Conservation (phyloP, 352 stramenopile species). For the Pythium utonaiense region DNA sequence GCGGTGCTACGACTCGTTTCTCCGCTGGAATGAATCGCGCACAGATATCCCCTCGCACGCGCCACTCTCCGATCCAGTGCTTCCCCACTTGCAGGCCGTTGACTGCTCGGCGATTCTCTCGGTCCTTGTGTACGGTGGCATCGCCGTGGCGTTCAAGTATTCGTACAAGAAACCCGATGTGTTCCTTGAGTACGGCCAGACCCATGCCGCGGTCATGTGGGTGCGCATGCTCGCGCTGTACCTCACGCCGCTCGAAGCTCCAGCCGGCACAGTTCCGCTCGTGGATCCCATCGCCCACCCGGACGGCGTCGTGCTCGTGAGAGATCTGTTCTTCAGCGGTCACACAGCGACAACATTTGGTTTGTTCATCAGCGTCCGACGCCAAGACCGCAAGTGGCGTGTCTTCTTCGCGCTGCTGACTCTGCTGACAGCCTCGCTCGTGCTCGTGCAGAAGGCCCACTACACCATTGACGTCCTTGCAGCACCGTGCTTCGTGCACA, state of each 20-base stretch:
- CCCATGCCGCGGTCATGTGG: slow-evolving; percentile 31
- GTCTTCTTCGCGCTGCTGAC: slow-evolving; percentile 21
- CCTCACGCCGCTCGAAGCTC: slow-evolving; percentile 31
- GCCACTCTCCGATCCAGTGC: slow-evolving; percentile 28
- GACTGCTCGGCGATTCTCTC: slow-evolving; percentile 31
- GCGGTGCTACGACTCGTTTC: slow-evolving; percentile 26
- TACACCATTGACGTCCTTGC: slow-evolving; percentile 38
- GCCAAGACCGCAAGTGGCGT: slow-evolving; percentile 28
- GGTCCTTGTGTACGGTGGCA: slow-evolving; percentile 30
- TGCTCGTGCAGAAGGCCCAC: slow-evolving; percentile 34
- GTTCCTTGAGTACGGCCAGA: slow-evolving; percentile 33
- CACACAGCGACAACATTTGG: slow-evolving; percentile 34
- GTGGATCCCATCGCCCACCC: slow-evolving; percentile 29
- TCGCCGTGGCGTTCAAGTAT: slow-evolving; percentile 27
- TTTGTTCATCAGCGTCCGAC: slow-evolving; percentile 27
- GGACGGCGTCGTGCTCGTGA: slow-evolving; percentile 27
- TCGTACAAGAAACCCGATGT: slow-evolving; percentile 30
- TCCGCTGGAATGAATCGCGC: slow-evolving; percentile 32
- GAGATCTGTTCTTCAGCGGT: slow-evolving; percentile 38
- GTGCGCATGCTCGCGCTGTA: slow-evolving; percentile 36
- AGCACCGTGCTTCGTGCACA: slow-evolving; percentile 36
- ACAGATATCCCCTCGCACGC: slow-evolving; percentile 27
- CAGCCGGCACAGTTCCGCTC: slow-evolving; percentile 25
- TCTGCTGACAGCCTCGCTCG: slow-evolving; percentile 24
- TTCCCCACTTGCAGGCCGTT: slow-evolving; percentile 19